These are phyloP conservation scores for Arthrinium puccinioides DNA, from an alignment of 2,329 filamentous ascomycete genomes.

Conservation along the genomic window DNA sequence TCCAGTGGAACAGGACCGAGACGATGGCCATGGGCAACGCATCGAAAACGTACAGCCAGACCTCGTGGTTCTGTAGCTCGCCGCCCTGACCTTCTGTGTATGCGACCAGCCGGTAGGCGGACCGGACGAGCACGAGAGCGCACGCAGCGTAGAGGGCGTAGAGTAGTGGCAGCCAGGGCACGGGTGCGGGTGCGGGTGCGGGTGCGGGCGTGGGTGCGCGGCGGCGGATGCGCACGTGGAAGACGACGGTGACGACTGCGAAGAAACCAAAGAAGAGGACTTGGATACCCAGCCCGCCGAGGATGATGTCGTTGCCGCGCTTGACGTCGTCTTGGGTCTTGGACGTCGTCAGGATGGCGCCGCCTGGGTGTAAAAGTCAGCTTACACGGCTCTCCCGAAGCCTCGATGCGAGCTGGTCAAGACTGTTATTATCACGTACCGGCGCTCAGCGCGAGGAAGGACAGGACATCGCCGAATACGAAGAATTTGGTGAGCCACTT, in stretches of 20 bases:
- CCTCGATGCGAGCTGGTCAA: no score
- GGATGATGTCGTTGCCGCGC: slow-evolving; percentile 33
- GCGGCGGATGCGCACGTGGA: slow-evolving; percentile 34
- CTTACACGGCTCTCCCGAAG: no score
- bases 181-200: slow-evolving; percentile 8
- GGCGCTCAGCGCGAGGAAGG: slow-evolving; percentile 35
- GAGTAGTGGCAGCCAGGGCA: slow-evolving; percentile 11
- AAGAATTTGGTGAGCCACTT: slow-evolving; percentile 43
- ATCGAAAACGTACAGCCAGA: slow-evolving; percentile 39
- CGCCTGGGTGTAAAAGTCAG: no score
- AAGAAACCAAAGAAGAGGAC: slow-evolving; percentile 43
- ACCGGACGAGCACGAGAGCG: slow-evolving; percentile 38
- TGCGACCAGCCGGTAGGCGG: slow-evolving; percentile 40
- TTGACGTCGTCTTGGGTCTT: slow-evolving; percentile 17
- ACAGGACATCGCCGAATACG: slow-evolving; percentile 39
- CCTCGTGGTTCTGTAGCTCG: slow-evolving; percentile 34
- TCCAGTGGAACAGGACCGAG: slow-evolving; percentile 7
- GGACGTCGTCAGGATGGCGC: slow-evolving; percentile 28
- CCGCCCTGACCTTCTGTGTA: slow-evolving; percentile 36
- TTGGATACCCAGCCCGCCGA: slow-evolving; percentile 41
- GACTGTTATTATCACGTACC: slow-evolving; percentile 27
- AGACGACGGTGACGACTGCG: slow-evolving; percentile 34
- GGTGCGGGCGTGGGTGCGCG: slow-evolving; percentile 18
- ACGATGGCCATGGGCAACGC: slow-evolving; percentile 10
- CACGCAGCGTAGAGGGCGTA: slow-evolving; percentile 10